These are phyloP conservation scores for Monosporozyma aquatica DNA, from an alignment of 805 yeast genomes.

Conservation along the genomic window DNA sequence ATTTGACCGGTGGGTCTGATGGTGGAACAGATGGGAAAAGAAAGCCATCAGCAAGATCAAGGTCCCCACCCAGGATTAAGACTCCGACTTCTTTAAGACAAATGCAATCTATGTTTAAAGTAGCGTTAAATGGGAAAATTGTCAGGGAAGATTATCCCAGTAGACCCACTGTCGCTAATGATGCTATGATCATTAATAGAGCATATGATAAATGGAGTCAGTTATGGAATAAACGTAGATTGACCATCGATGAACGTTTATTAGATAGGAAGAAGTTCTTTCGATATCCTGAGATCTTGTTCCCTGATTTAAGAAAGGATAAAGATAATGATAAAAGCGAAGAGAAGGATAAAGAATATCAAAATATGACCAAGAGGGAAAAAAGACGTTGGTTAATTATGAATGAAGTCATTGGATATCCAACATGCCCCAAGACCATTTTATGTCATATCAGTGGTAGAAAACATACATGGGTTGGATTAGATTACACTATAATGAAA, in stretches of 20 bases:
- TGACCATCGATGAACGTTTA: slow-evolving; percentile 14
- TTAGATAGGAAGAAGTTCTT: slow-evolving; percentile 14
- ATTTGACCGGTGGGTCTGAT: slow-evolving; percentile 2
- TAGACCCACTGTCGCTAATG: slow-evolving; percentile 24
- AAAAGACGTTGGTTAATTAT: slow-evolving; percentile 17
- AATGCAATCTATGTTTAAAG: slow-evolving; percentile 15
- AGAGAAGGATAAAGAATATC: slow-evolving; percentile 8
- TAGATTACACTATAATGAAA: slow-evolving; percentile 56
- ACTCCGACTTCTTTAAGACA: neutral
- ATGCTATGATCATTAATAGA: slow-evolving; percentile 26
- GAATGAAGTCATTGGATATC: slow-evolving; percentile 17
- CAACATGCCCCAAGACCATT: slow-evolving; percentile 37
- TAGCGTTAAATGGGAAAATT: slow-evolving; percentile 26
- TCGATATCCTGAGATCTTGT: slow-evolving; percentile 17
- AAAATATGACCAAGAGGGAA: slow-evolving; percentile 20
- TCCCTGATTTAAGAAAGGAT: slow-evolving; percentile 4
- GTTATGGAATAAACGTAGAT: slow-evolving; percentile 17
- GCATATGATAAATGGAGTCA: slow-evolving; percentile 17
- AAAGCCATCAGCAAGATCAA: neutral
- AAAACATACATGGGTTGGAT: slow-evolving; percentile 72
- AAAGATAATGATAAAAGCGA: slow-evolving; percentile 2
- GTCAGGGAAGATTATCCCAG: slow-evolving; percentile 31
- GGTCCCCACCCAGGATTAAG: slow-evolving; percentile 8
- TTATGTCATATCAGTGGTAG: slow-evolving; percentile 63
- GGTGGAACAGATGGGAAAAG: no score